Evolutionary conservation across 129 eudicot genomes (phyloP).

Genomic region (Kitagawia praeruptora): DNA sequence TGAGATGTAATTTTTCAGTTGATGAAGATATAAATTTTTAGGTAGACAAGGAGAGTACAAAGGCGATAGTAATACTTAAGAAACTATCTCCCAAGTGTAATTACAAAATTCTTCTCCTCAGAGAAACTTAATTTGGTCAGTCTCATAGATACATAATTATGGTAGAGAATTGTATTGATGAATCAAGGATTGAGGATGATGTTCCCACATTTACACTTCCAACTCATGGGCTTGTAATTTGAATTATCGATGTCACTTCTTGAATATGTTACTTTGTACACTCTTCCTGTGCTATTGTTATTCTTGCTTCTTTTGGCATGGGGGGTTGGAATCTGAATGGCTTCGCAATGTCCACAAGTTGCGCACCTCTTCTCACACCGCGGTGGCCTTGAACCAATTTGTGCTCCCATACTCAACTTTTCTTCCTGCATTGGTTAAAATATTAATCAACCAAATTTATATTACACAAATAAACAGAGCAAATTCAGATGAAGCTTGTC

Average conservation of each 20-base stretch:
- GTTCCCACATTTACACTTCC: constrained; percentile 89
- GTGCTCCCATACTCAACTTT: constrained; percentile 32
- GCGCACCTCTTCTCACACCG: constrained; percentile 70
- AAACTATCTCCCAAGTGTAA: no score
- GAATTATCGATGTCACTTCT: constrained; percentile 48
- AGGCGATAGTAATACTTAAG: no score
- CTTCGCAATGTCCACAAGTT: constrained; percentile 75
- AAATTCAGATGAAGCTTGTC: neutral
- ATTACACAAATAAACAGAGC: neutral
- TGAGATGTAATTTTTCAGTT: no score
- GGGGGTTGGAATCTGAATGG: constrained; percentile 80
- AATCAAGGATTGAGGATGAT: constrained; percentile 69
- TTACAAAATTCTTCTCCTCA: no score
- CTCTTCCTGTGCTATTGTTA: constrained; percentile 13
- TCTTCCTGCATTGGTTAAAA: constrained; percentile 21
- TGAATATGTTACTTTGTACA: constrained; percentile 32
- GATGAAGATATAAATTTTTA: no score
- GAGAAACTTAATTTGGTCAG: no score
- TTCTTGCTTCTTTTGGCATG: constrained; percentile 30
- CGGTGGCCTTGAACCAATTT: constrained; percentile 89
- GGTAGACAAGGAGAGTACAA: no score
- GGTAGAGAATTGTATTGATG: neutral
- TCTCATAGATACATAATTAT: no score
- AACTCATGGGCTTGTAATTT: constrained; percentile 83
- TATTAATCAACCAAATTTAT: neutral